Percentiles rank a stretch among this genome's conserved stretches.
Evolutionary conservation across 441 rosid genomes (phyloP).

Genomic region (Gossypium davidsonii): DNA sequence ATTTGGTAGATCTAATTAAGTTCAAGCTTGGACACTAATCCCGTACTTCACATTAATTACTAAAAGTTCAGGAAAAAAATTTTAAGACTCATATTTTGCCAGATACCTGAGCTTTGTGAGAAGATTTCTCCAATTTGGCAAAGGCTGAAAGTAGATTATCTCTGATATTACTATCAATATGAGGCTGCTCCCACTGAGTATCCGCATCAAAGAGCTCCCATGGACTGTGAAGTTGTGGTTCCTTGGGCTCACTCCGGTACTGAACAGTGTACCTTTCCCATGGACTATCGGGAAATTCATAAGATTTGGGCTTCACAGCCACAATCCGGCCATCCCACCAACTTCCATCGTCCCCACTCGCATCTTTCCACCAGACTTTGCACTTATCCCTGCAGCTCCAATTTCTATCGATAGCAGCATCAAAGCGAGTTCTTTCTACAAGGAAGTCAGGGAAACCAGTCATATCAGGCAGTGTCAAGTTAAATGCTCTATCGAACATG

Average conservation of each 20-base stretch:
- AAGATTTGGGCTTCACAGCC: conserved; percentile 62
- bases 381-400: conserved; percentile 94
- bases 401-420: conserved; percentile 63
- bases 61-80: background rate
- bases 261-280: conserved; percentile 86
- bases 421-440: conserved; percentile 90
- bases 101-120: conserved; percentile 50
- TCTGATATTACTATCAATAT: conserved; percentile 50
- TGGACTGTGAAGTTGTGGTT: conserved; percentile 83
- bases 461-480: conserved; percentile 73
- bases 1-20: background rate
- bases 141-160: conserved; percentile 50
- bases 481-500: conserved; percentile 49
- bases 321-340: conserved; percentile 96
- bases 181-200: conserved; percentile 68
- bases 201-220: conserved; percentile 96
- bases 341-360: conserved; percentile 76
- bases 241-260: conserved; percentile 74
- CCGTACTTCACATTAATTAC: background rate
- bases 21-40: background rate
- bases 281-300: conserved; percentile 84
- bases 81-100: background rate
- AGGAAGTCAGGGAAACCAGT: conserved; percentile 89
- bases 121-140: conserved; percentile 54
- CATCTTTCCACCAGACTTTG: conserved; percentile 97